These are phyloP conservation scores for Trypanosoma congolense DNA, from an alignment of 208 protist species.

Conservation along the genomic window DNA sequence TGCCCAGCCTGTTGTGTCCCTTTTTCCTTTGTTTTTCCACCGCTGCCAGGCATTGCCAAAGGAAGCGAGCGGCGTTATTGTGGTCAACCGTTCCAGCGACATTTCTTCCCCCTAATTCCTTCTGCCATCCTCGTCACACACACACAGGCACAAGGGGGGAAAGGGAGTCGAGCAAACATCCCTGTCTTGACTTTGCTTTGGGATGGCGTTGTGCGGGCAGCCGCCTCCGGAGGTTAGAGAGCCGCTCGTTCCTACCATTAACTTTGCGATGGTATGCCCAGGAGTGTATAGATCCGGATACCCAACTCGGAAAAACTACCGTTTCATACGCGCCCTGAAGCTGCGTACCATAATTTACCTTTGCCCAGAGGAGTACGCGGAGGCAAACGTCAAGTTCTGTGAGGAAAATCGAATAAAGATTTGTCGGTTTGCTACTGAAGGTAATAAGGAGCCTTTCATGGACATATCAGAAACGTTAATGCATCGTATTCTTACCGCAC, in stretches of 20 bases:
- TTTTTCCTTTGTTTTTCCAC: no score
- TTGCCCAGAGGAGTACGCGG: conserved; percentile 91
- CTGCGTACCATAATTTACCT: conserved; percentile 94
- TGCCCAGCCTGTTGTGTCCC: no score
- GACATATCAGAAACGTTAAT: conserved; percentile 93
- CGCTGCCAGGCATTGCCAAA: no score
- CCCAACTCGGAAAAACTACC: conserved; percentile 96
- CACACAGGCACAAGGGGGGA: no score
- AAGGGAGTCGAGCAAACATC: not conserved
- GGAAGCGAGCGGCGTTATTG: no score
- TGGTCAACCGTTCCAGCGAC: no score
- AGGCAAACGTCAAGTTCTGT: conserved; percentile 92
- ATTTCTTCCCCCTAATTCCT: no score
- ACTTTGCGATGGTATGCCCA: conserved; percentile 95
- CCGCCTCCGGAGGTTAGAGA: conserved; percentile 24
- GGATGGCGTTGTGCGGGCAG: not conserved
- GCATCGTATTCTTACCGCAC: conserved; percentile 71
- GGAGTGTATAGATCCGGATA: conserved; percentile 96
- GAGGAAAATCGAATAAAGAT: conserved; percentile 77
- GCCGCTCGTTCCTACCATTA: conserved; percentile 82
- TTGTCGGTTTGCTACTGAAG: conserved; percentile 93
- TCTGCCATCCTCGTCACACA: no score
- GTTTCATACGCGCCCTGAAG: conserved; percentile 92
- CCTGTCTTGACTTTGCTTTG: not conserved
- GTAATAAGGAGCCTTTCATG: conserved; percentile 97